phyloP scores from a whole-genome alignment of 805 yeast genomes.

The Wickerhamiella occidentalis region DNA sequence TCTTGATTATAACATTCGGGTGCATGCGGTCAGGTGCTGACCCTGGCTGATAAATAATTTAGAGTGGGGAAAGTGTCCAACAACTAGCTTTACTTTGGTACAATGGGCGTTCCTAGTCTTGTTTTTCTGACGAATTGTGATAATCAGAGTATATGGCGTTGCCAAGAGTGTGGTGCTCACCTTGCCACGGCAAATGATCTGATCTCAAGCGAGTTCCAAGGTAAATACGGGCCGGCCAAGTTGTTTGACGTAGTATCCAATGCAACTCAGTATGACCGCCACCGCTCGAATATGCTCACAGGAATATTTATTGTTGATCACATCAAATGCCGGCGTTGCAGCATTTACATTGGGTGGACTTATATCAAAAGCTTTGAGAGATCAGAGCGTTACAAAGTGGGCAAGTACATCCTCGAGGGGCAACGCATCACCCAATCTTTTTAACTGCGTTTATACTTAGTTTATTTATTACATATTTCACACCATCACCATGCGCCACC shows the following conservation, averaged over 20 bases:
- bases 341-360: slow-evolving; percentile 48
- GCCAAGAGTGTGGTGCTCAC: slow-evolving; percentile 34
- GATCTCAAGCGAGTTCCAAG: slow-evolving; percentile 37
- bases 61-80: background rate
- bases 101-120: slow-evolving; percentile 40
- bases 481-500: too few relatives aligned
- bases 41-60: background rate
- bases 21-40: background rate
- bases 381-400: slow-evolving; percentile 47
- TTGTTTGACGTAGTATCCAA: slow-evolving; percentile 41
- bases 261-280: slow-evolving; percentile 30
- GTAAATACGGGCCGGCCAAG: slow-evolving; percentile 46
- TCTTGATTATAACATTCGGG: too few relatives aligned
- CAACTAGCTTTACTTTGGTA: background rate
- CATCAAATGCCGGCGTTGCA: slow-evolving; percentile 44
- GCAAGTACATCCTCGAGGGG: slow-evolving; percentile 44
- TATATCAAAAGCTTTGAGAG: slow-evolving; percentile 38
- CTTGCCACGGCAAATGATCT: slow-evolving; percentile 30
- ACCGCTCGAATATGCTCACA: slow-evolving; percentile 42
- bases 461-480: too few relatives aligned
- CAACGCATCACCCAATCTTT: background rate
- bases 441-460: background rate
- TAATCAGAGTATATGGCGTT: slow-evolving; percentile 29
- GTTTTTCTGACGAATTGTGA: slow-evolving; percentile 26
- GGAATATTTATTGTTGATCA: slow-evolving; percentile 49